phyloP scores from a whole-genome alignment of 441 rosid genomes.

The Oxalis stricta region DNA sequence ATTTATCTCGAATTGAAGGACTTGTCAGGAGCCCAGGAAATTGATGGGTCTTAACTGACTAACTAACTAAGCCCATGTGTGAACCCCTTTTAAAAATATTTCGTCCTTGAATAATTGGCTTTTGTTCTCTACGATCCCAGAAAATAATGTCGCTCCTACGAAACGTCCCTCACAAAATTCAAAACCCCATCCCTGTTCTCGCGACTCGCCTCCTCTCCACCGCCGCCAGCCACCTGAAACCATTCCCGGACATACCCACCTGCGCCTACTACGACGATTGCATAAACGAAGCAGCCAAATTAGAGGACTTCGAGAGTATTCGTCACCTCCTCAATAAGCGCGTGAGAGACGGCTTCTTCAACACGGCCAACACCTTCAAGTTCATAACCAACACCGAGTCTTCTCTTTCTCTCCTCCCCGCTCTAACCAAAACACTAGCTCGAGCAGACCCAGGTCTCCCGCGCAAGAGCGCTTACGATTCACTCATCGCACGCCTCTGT shows the following conservation, averaged over 20 bases:
- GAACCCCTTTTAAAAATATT: no score
- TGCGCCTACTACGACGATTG: conserved; percentile 45
- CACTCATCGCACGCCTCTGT: conserved; percentile 50
- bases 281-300: conserved; percentile 29
- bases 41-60: no score
- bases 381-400: conserved; percentile 39
- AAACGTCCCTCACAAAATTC: conserved; percentile 10
- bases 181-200: conserved; percentile 7
- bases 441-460: conserved; percentile 40
- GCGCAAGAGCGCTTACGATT: conserved; percentile 38
- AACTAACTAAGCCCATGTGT: no score
- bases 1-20: no score
- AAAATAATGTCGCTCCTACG: conserved; percentile 12
- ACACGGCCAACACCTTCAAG: conserved; percentile 49
- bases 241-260: conserved; percentile 27
- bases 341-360: conserved; percentile 33
- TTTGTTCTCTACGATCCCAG: neutral
- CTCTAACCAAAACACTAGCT: conserved; percentile 29
- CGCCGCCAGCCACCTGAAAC: conserved; percentile 5
- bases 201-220: conserved; percentile 11
- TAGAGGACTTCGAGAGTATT: conserved; percentile 36
- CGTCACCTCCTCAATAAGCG: conserved; percentile 48
- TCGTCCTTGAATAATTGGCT: no score
- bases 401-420: conserved; percentile 29
- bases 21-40: no score